phyloP scores from a whole-genome alignment of 2,329 filamentous ascomycete species.

The Aspergillus pseudonomiae region DNA sequence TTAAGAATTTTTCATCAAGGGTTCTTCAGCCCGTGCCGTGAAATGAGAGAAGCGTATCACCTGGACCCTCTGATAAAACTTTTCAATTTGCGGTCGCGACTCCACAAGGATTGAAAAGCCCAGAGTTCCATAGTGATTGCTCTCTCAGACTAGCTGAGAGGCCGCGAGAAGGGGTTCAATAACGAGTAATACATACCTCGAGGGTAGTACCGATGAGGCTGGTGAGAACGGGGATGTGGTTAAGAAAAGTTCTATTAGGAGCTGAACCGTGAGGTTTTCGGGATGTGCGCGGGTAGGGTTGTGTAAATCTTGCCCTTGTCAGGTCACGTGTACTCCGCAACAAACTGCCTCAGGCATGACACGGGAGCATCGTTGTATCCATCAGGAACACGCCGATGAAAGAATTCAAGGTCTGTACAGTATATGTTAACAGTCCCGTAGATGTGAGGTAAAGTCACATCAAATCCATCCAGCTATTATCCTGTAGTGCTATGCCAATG shows the following conservation, averaged over 20 bases:
- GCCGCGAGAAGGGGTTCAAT: slow-evolving; percentile 30
- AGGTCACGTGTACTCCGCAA: slow-evolving; percentile 27
- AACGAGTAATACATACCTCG: slow-evolving; percentile 45
- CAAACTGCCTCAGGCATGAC: slow-evolving; percentile 19
- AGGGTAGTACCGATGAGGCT: slow-evolving; percentile 32
- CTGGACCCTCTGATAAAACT: slow-evolving; percentile 21
- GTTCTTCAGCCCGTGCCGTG: slow-evolving; percentile 68
- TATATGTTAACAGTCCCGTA: too few relatives aligned
- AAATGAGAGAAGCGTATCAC: slow-evolving; percentile 48
- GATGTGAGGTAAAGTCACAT: neutral
- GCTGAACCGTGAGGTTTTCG: slow-evolving; percentile 27
- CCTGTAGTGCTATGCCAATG: too few relatives aligned
- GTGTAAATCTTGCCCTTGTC: slow-evolving; percentile 30
- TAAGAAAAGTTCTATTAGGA: slow-evolving; percentile 15
- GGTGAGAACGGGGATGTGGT: slow-evolving; percentile 30
- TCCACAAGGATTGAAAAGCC: slow-evolving; percentile 9
- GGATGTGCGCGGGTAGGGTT: slow-evolving; percentile 39
- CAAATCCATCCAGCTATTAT: too few relatives aligned
- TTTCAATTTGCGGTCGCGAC: slow-evolving; percentile 4
- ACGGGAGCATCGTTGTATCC: too few relatives aligned
- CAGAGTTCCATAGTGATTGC: slow-evolving; percentile 41
- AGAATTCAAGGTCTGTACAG: too few relatives aligned
- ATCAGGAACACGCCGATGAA: too few relatives aligned
- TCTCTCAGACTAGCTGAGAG: slow-evolving; percentile 49
- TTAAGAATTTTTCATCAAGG: slow-evolving; percentile 50